Base-by-base conservation (phyloP, 2,329 filamentous ascomycete species). In the Venturia effusa region DNA sequence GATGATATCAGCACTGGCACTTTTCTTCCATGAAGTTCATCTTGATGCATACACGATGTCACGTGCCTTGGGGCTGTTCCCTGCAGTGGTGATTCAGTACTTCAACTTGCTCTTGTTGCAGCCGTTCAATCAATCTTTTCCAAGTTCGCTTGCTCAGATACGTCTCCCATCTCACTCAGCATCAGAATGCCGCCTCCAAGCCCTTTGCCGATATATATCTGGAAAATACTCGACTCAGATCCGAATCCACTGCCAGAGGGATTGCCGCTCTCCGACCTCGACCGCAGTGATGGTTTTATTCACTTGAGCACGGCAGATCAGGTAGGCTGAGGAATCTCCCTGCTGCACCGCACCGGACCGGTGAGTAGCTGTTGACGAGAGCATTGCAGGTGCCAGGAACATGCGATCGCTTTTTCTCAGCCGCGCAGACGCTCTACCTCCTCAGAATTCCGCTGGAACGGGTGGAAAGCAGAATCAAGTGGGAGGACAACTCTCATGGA, bases 221-320 rank as follows among this genome's bases (percentile, higher is more conserved):
- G 86, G 78, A 87, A 87, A 69, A 87, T 87, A 69, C 73, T 84
- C 43, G 80, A 83, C 34, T 68, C 73, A 27, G 77, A 79, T 30
- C 83, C 84, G 37, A 79, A 79, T 8, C 74, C 77, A 1, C 75
- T 86, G 41, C 84, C 84, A 3, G 71, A 75, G 1, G 73, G 76
- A 65, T 82, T 83, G 62, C 83, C 84, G 17, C 77, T 83, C 66
- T 87, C 84, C 15, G 80, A 82, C 40, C 80, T 86, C 55, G 84
- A 87, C 71, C 72, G 74, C 67, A 78, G 81, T 41, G 84, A 87
- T 69, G 84, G 84, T 60, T 87, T 84, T 72, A 76, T 87, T 39
- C 84, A 87, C 68, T 72, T 87, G 19, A 86, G 84, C 70, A 83
- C 80, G 0, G 77, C 80, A 1, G 73, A 74, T 43, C 84, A 87